Base-by-base conservation (phyloP, 2,329 filamentous ascomycete genomes). In the Cercospora sp. region DNA sequence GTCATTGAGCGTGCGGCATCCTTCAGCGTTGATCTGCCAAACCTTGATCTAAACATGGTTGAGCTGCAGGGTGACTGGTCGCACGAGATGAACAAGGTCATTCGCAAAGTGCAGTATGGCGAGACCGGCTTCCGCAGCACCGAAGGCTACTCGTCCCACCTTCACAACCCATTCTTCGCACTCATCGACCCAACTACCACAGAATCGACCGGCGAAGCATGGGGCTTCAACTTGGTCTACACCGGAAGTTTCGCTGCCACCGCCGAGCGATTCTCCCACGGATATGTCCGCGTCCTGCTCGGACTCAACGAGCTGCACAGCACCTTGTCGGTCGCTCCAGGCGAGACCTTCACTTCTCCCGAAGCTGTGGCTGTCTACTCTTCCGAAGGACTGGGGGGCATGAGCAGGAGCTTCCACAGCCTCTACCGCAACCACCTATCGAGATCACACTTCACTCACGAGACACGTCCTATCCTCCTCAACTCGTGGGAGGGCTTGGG, bases 401-500 rank as follows among this genome's bases (percentile, higher is more conserved):
- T 90, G 82, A 90, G 88, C 0, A 83, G 87, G 12, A 85, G 83
- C 5, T 85, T 88, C 70, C 88, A 90, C 72, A 81, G 86, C 0
- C 79, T 90, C 0, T 90, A 88, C 74, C 85, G 85, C 57, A 85
- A 87, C 61, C 85, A 90, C 71, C 82, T 90, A 60, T 86, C 89
- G 68, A 80, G 85, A 73, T 85, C 85, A 76, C 85, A 87, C 67
- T 84, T 84, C 69, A 87, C 83, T 9, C 80, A 80, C 8, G 78
- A 83, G 71, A 82, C 82, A 10, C 84, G 84, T 0, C 88, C 87
- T 0, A 80, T 85, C 0, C 77, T 90, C 53, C 81, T 90, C 24
- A 90, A 90, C 75, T 89, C 87, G 43, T 90, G 88, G 88, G 88
- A 90, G 74, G 88, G 87, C 0, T 79, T 89, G 0, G 82, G 82